Percentiles rank a stretch among this genome's conserved stretches.
These are phyloP conservation scores for Rhodotorula sp. DNA, from an alignment of 1,284 basidiomycete genomes.

Conservation along the genomic window DNA sequence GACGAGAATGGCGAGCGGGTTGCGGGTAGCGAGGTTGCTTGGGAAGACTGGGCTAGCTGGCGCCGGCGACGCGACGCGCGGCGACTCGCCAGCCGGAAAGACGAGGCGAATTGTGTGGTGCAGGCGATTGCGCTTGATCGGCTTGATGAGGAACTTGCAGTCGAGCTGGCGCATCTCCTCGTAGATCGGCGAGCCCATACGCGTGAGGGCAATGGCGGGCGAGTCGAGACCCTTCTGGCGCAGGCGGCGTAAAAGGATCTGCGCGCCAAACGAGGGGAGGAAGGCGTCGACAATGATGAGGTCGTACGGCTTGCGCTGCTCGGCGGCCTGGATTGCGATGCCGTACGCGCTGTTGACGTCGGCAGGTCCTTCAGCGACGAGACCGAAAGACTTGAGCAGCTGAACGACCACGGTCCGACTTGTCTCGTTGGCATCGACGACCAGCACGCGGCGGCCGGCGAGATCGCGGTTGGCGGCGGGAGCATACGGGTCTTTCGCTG, in stretches of 20 bases:
- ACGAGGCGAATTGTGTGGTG: slow-evolving; percentile 38
- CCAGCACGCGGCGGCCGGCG: slow-evolving; percentile 30
- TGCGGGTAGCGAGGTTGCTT: slow-evolving; percentile 20
- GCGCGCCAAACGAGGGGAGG: slow-evolving; percentile 34
- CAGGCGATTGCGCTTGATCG: slow-evolving; percentile 41
- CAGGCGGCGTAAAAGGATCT: slow-evolving; percentile 30
- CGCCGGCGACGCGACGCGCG: slow-evolving; percentile 13
- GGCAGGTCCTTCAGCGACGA: slow-evolving; percentile 6
- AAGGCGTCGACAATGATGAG: slow-evolving; percentile 38
- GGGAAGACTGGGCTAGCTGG: slow-evolving; percentile 30
- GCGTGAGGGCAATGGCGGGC: slow-evolving; percentile 35
- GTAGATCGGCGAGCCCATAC: slow-evolving; percentile 41
- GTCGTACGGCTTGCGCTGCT: slow-evolving; percentile 13
- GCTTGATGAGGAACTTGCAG: slow-evolving; percentile 41
- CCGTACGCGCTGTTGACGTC: slow-evolving; percentile 16
- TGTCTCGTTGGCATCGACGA: slow-evolving; percentile 36
- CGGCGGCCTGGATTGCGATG: slow-evolving; percentile 14
- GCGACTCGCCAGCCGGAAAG: slow-evolving; percentile 27
- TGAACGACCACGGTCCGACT: slow-evolving; percentile 26
- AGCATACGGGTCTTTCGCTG: slow-evolving; percentile 27
- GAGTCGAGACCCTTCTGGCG: slow-evolving; percentile 27
- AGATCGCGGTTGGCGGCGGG: slow-evolving; percentile 30
- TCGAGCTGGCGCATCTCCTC: slow-evolving; percentile 37
- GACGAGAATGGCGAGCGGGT: slow-evolving; percentile 35
- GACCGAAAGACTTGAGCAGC: slow-evolving; percentile 33